A percentile compares a stretch with the other conserved stretches of the same genome.
These are phyloP conservation scores for Arthrobotrys musiformis DNA, from an alignment of 2,329 filamentous ascomycete genomes.

Conservation along the genomic window DNA sequence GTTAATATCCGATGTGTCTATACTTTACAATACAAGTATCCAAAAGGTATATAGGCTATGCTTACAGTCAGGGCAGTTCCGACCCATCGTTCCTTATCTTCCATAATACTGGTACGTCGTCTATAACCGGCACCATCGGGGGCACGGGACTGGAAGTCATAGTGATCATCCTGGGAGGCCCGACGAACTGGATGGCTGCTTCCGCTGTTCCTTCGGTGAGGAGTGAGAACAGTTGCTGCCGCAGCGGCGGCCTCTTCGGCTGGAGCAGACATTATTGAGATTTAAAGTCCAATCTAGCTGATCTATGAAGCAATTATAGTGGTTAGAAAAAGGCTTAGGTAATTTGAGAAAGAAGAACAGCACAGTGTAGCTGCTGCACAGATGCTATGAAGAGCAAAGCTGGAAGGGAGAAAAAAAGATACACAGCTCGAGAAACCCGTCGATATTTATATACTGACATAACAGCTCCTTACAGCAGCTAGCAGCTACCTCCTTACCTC, in stretches of 20 bases:
- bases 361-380: not conserved
- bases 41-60: not conserved
- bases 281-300: not conserved
- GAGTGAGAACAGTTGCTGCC: not conserved
- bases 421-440: not conserved
- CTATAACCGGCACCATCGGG: slow-evolving; percentile 48
- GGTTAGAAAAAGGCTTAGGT: slow-evolving; percentile 11
- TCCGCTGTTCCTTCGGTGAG: slow-evolving; percentile 23
- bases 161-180: slow-evolving; percentile 41
- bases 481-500: too few species aligned
- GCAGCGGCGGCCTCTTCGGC: slow-evolving; percentile 16
- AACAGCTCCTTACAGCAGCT: slow-evolving; percentile 9
- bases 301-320: slow-evolving; percentile 19
- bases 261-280: slow-evolving; percentile 39
- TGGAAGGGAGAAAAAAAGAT: not conserved
- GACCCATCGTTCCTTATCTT: slow-evolving; percentile 55
- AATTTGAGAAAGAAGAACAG: not conserved
- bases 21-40: not conserved
- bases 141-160: slow-evolving; percentile 51
- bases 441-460: slow-evolving; percentile 35
- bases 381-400: not conserved
- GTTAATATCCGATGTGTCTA: not conserved
- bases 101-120: slow-evolving; percentile 52
- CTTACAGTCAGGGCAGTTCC: slow-evolving; percentile 54
- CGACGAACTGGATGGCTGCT: slow-evolving; percentile 15